phyloP scores from a whole-genome alignment of 1,284 basidiomycete species.

The Pyrrhoderma lamaoense region DNA sequence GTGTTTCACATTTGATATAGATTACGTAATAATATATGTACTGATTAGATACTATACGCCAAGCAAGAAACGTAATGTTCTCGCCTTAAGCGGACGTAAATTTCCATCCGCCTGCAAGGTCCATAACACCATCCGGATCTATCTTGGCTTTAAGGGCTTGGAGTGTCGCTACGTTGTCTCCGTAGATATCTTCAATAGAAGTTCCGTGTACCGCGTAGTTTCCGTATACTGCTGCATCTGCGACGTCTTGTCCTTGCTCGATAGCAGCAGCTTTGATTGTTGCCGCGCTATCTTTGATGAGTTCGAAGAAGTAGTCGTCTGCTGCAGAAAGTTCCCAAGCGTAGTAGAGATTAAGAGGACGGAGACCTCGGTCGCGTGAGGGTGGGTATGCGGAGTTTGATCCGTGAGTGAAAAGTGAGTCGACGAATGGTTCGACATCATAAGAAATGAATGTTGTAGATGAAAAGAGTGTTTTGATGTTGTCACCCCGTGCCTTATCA shows the following conservation, averaged over 20 bases:
- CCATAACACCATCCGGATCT: constrained; percentile 23
- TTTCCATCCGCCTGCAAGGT: constrained; percentile 23
- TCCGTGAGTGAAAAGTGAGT: constrained; percentile 36
- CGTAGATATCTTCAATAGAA: constrained; percentile 36
- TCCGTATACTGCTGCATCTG: constrained; percentile 37
- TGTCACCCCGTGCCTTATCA: constrained; percentile 32
- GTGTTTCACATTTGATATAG: too few relatives aligned
- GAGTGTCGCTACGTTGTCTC: constrained; percentile 19
- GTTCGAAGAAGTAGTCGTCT: constrained; percentile 36
- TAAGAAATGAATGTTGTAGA: constrained; percentile 39
- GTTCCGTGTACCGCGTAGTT: constrained; percentile 48
- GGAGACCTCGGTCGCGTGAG: constrained; percentile 30
- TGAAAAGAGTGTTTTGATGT: constrained; percentile 23
- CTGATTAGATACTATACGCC: too few relatives aligned
- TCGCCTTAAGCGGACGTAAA: constrained; percentile 12
- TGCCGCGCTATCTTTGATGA: constrained; percentile 32
- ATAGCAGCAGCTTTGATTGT: constrained; percentile 33
- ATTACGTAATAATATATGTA: too few relatives aligned
- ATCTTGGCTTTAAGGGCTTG: constrained; percentile 18
- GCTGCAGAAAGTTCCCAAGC: constrained; percentile 31
- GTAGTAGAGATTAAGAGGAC: constrained; percentile 44
- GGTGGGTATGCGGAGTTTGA: constrained; percentile 25
- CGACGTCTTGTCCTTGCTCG: constrained; percentile 37
- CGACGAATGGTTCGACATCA: constrained; percentile 49
- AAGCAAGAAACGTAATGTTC: too few relatives aligned